Evolutionary conservation across 23 red algal species (phyloP).

Genomic region (Gracilaria vermiculophylla): DNA sequence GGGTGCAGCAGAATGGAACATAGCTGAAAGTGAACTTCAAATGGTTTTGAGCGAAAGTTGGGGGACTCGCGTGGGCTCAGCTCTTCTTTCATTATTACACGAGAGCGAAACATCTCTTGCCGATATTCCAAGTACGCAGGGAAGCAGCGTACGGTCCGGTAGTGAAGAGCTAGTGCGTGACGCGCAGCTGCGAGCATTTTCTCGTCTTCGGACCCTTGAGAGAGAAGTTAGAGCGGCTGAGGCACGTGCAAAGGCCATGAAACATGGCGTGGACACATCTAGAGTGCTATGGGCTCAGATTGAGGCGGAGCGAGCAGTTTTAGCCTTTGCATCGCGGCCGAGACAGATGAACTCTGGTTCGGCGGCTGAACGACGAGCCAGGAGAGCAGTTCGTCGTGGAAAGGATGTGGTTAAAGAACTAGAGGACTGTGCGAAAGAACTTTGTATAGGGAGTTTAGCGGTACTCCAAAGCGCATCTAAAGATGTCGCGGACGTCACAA

Average conservation of each 20-base stretch:
- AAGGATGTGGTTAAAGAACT: slow-evolving; percentile 13
- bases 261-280: not conserved
- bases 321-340: not conserved
- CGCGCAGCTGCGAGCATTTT: slow-evolving; percentile 6
- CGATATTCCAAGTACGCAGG: not conserved
- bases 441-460: slow-evolving; percentile 1
- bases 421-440: slow-evolving; percentile 22
- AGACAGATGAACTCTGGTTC: not conserved
- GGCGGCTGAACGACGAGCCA: slow-evolving; percentile 6
- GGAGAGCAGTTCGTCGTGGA: slow-evolving; percentile 5
- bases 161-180: not conserved
- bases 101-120: slow-evolving; percentile 10
- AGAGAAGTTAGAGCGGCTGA: not conserved
- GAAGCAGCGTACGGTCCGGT: not conserved
- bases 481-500: not conserved
- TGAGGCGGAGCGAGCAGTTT: slow-evolving; percentile 4
- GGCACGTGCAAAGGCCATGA: not conserved
- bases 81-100: not conserved
- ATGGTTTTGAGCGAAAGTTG: slow-evolving; percentile 1
- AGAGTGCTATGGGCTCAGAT: slow-evolving; percentile 18
- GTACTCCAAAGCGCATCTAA: not conserved
- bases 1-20: slow-evolving; percentile 6
- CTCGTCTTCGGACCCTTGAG: slow-evolving; percentile 7
- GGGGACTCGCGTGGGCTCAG: not conserved
- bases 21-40: slow-evolving; percentile 7